Base-by-base conservation (phyloP, 371 early-diverging fungal genomes). In the Rhizopus microsporus region DNA sequence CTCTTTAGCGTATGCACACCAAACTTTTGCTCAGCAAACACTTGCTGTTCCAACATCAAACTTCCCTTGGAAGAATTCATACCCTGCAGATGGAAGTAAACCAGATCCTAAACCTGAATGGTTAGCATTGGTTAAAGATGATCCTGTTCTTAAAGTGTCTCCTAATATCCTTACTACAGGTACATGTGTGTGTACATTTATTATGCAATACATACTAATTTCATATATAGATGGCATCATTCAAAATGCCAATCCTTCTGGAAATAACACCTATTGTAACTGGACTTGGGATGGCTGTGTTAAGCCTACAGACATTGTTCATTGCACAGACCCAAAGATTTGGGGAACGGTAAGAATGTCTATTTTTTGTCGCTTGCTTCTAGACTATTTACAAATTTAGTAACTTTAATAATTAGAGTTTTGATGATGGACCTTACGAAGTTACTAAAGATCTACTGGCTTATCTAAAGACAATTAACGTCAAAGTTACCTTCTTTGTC, bases 231-330 rank as follows among this genome's bases (percentile, higher is more conserved):
- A 55, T 51, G 62, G 66, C 40, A 52, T 61, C n/a, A 66, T 66
- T 38, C 57, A 61, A 54, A 66, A 66, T 51, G 61, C 66, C 50
- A 47, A 66, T 51, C 61, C 66, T 13, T 50, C 61, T 23, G 66
- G 66, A 8, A 61, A 60, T 13, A 66, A 66, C 46, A 62, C 75
- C 12, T 57, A 79, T 45, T 84, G 84, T 54, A 77, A 75, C 65
- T 84, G 84, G 84, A 79, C 80, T 7, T 82, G 76, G 63, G 62
- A 75, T 4, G 72, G 76, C 33, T 84, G 84, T 51, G 57, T 64
- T 44, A 69, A 72, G 33, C 65, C 67, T 9, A 75, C 73, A n/a
- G 84, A 84, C 60, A 68, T 84, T 40, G 68, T 74, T 42, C 63
- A 69, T 10, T 84, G 84, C 61, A 46, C 32, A 1, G 62, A 60